Conservation (phyloP, 108 stramenopile genomes). For the Asterionellopsis glacialis region DNA sequence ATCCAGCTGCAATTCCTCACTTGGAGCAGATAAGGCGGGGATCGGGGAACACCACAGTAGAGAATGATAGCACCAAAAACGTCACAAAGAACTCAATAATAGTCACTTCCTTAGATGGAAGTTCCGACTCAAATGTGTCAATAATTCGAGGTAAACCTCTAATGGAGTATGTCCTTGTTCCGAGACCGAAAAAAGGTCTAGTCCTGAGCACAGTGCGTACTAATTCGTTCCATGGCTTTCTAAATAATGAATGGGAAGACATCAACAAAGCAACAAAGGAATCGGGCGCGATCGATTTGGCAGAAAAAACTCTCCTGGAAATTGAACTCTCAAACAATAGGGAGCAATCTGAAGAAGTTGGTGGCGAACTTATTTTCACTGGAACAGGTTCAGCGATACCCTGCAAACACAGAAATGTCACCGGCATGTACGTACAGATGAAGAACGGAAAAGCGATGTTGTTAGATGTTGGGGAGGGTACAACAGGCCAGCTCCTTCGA, state of each 20-base stretch:
- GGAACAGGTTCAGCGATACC: constrained; percentile 98
- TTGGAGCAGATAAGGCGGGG: neutral
- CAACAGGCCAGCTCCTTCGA: constrained; percentile 87
- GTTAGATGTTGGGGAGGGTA: constrained; percentile 94
- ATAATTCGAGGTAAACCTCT: constrained; percentile 39
- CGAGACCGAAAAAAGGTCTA: constrained; percentile 38
- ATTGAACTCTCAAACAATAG: too few relatives aligned
- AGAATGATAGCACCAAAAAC: neutral
- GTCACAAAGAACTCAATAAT: neutral
- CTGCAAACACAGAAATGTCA: constrained; percentile 96
- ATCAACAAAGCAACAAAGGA: constrained; percentile 14
- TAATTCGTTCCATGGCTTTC: neutral
- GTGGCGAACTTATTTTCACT: constrained; percentile 79
- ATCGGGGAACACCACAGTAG: too few relatives aligned
- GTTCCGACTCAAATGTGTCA: neutral
- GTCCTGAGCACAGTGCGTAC: neutral
- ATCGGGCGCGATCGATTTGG: constrained; percentile 24
- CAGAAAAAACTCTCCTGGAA: neutral
- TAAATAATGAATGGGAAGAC: constrained; percentile 5
- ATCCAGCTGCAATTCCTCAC: constrained; percentile 26
- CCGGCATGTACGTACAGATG: constrained; percentile 76
- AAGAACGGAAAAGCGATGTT: constrained; percentile 63
- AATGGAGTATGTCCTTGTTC: constrained; percentile 64
- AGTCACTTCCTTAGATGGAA: neutral
- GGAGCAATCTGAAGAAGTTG: too few relatives aligned